phyloP scores from a whole-genome alignment of 225 moss, liverwort and hornwort species.

The Marchantia polymorpha region DNA sequence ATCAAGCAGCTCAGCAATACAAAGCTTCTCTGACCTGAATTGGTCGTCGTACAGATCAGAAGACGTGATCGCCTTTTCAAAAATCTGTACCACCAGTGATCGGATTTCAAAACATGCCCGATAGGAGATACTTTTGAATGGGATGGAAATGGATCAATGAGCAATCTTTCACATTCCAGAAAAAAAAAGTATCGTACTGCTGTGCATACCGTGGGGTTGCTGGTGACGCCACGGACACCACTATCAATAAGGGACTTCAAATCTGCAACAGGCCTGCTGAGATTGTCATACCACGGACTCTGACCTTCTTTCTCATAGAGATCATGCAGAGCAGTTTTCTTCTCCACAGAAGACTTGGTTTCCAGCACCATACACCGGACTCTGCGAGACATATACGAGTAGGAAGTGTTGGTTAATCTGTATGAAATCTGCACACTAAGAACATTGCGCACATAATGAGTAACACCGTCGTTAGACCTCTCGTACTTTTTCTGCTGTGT shows the following conservation, averaged over 20 bases:
- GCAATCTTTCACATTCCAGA: background rate
- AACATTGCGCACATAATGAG: no score
- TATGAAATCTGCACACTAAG: background rate
- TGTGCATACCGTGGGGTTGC: constrained; percentile 81
- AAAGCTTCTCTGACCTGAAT: constrained; percentile 57
- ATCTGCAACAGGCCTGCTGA: constrained; percentile 73
- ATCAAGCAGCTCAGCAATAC: background rate
- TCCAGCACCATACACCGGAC: constrained; percentile 46
- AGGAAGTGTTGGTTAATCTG: no score
- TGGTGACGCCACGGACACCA: constrained; percentile 91
- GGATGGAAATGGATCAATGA: background rate
- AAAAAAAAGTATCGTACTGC: background rate
- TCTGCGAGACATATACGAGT: constrained; percentile 12
- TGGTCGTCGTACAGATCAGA: constrained; percentile 83
- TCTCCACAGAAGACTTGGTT: constrained; percentile 42
- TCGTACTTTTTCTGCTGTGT: no score
- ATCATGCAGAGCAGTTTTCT: constrained; percentile 86
- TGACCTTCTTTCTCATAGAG: constrained; percentile 82
- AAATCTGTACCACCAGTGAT: constrained; percentile 53
- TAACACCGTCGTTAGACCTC: no score
- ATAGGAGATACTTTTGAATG: background rate
- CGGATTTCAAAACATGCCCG: background rate
- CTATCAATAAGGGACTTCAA: constrained; percentile 79
- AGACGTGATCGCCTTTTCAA: constrained; percentile 91
- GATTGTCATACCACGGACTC: constrained; percentile 99